phyloP scores from a whole-genome alignment of 805 yeast species.

The Lachancea fermentati region DNA sequence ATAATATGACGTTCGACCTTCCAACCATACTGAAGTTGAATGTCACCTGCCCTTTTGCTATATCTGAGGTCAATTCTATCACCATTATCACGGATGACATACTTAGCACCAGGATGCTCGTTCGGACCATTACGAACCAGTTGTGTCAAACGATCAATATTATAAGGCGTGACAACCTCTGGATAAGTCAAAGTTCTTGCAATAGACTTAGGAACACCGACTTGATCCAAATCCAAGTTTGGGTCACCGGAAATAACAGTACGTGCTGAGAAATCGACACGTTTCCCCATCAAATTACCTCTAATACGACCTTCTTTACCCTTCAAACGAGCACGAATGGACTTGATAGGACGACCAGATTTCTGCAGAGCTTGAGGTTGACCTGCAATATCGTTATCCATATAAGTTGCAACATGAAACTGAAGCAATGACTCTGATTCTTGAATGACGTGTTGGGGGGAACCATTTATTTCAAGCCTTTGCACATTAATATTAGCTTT shows the following conservation, averaged over 20 bases:
- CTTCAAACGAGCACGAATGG: conserved; percentile 98
- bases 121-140: conserved; percentile 96
- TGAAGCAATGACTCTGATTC: conserved; percentile 94
- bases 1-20: conserved; percentile 96
- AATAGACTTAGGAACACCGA: conserved; percentile 96
- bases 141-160: conserved; percentile 88
- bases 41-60: conserved; percentile 97
- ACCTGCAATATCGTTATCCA: conserved; percentile 99
- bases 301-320: conserved; percentile 99
- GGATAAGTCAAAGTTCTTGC: conserved; percentile 96
- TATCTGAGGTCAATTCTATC: conserved; percentile 96
- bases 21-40: conserved; percentile 98
- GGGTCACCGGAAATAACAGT: conserved; percentile 99
- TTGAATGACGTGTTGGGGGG: conserved; percentile 96
- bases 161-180: conserved; percentile 95
- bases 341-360: conserved; percentile 97
- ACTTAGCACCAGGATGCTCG: conserved; percentile 99
- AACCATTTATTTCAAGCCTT: conserved; percentile 95
- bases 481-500: conserved; percentile 98
- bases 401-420: conserved; percentile 97
- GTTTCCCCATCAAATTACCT: conserved; percentile 98
- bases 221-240: conserved; percentile 93
- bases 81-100: conserved; percentile 96
- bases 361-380: conserved; percentile 99
- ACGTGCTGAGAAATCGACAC: conserved; percentile 98